Percentiles rank a stretch among this genome's conserved stretches.
Evolutionary conservation across 2,329 filamentous ascomycete species (phyloP).

Genomic region (Neofusicoccum sp.): DNA sequence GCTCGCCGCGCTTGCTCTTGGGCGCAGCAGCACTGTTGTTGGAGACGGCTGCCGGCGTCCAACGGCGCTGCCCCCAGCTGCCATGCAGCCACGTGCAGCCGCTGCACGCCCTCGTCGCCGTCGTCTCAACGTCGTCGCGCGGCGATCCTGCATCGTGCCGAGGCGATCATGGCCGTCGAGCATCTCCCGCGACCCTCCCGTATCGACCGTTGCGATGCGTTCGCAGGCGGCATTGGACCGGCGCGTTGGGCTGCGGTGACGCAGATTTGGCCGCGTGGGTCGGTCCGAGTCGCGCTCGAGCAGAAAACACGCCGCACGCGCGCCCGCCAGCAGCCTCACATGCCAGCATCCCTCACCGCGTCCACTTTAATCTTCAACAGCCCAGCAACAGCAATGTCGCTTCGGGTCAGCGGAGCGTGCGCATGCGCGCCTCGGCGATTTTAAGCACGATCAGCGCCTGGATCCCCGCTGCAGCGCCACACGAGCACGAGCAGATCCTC

Average conservation of each 20-base stretch:
- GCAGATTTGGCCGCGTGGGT: not conserved
- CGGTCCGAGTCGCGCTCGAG: not conserved
- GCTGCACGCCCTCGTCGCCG: not conserved
- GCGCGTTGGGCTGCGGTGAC: slow-evolving; percentile 1
- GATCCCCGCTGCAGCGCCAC: slow-evolving; percentile 14
- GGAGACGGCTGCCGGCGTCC: not conserved
- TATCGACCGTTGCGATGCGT: not conserved
- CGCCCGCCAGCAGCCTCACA: too few species aligned
- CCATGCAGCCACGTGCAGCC: not conserved
- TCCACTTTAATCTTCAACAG: too few species aligned
- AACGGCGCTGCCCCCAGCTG: not conserved
- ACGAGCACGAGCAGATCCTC: slow-evolving; percentile 13
- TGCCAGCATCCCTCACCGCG: too few species aligned
- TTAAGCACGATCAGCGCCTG: slow-evolving; percentile 16
- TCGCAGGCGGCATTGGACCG: not conserved
- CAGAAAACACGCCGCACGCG: not conserved
- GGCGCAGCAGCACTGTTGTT: not conserved
- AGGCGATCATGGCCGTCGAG: not conserved
- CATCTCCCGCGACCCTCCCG: not conserved
- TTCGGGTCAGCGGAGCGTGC: not conserved
- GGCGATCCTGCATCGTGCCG: not conserved
- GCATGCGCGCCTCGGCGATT: not conserved
- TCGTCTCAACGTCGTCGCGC: not conserved
- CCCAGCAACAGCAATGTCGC: not conserved
- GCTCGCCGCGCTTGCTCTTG: not conserved